Base-by-base conservation (phyloP, 2,329 filamentous ascomycete genomes). In the Penicillium sp. region DNA sequence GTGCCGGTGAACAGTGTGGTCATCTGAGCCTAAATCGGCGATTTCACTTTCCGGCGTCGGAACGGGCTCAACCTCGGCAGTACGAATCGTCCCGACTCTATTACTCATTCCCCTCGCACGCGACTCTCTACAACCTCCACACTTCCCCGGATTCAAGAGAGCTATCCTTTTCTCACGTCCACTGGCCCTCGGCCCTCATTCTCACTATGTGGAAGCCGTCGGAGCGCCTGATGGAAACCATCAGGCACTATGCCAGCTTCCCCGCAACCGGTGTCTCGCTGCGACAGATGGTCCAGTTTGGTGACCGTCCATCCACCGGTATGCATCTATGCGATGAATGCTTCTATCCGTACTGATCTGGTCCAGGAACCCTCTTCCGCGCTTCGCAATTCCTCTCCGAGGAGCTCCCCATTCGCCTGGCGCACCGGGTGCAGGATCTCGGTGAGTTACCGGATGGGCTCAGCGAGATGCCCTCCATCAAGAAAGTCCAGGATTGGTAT, bases 271-370 rank as follows among this genome's bases (percentile, higher is more conserved):
- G 95, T 70, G 91, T 96, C 69, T 97, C 93, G 75, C 83, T 99
- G 77, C 87, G 95, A 75, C 95, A 99, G 83, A 99, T 99, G 95
- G 93, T 98, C 58, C 93, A 98, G 77, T 98, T 98, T 76, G 93
- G 93, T 72, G 92, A 96, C 81, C 91, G 88, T 75, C 93, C 93
- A 53, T 97, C 93, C 16, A 91, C 88, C 68, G 92, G 91, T 95
- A 81, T 70, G 84, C 65, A 5, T n/a, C 33, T n/a, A 19, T 10
- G 10, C 16, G 8, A n/a, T 21, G 9, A 35, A 14, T n/a, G 33
- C 23, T 8, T 11, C 49, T 19, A 39, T 29, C 19, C 39, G n/a
- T 23, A 16, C 57, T 57, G 54, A 43, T 46, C 31, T 48, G 3
- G 9, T 50, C 54, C 68, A 95, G 93, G 93, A 66, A 99, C 95